A percentile compares a stretch with the other conserved stretches of the same genome.
Conservation (phyloP, 2,329 filamentous ascomycete species). For the Colletotrichum trifolii region DNA sequence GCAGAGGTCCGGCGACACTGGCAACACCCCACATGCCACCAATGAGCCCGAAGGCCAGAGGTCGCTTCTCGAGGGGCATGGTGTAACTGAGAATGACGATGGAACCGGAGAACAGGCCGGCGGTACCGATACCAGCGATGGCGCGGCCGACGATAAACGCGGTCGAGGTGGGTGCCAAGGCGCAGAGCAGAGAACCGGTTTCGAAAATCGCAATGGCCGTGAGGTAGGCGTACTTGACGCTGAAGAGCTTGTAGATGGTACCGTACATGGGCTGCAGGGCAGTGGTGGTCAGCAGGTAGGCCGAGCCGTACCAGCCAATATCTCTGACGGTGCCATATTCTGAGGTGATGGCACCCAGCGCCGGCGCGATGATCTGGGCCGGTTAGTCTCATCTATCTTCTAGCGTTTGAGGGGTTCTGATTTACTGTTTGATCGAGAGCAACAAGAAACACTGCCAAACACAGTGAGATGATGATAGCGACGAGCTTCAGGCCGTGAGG, state of each 20-base stretch:
- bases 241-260: slow-evolving; percentile 61
- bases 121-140: slow-evolving; percentile 62
- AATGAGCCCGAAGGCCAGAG: slow-evolving; percentile 64
- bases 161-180: slow-evolving; percentile 56
- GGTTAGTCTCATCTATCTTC: not conserved
- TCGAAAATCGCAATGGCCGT: slow-evolving; percentile 55
- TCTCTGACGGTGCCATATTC: slow-evolving; percentile 57
- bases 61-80: slow-evolving; percentile 64
- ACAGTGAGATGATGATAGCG: slow-evolving; percentile 57
- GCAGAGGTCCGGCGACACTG: slow-evolving; percentile 60
- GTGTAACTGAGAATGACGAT: slow-evolving; percentile 59
- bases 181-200: slow-evolving; percentile 56
- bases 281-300: slow-evolving; percentile 61
- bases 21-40: slow-evolving; percentile 68
- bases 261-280: slow-evolving; percentile 63
- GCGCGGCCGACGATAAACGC: slow-evolving; percentile 64
- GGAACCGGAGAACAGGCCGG: slow-evolving; percentile 62
- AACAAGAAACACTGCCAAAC: slow-evolving; percentile 60
- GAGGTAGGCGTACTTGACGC: slow-evolving; percentile 59
- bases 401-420: too few relatives aligned
- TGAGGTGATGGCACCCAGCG: slow-evolving; percentile 62
- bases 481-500: slow-evolving; percentile 52
- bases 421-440: slow-evolving; percentile 60
- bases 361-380: slow-evolving; percentile 56
- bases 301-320: slow-evolving; percentile 64